These are phyloP conservation scores for Thermoascus crustaceus DNA, from an alignment of 2,329 filamentous ascomycete genomes.

Conservation along the genomic window DNA sequence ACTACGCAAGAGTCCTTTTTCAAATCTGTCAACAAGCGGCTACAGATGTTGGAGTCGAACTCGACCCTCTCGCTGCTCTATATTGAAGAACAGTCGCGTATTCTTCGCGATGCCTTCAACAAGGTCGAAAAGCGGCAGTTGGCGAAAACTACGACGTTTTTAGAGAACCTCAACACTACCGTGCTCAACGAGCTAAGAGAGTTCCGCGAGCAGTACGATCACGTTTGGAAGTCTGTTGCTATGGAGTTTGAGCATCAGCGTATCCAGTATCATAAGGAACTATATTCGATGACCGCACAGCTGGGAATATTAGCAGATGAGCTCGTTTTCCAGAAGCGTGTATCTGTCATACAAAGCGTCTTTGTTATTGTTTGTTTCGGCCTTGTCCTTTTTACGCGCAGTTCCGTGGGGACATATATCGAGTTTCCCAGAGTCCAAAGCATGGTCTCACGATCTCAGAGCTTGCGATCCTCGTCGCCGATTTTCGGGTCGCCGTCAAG, in stretches of 20 bases:
- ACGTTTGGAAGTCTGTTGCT: constrained; percentile 92
- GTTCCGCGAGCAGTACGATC: constrained; percentile 81
- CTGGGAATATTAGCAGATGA: constrained; percentile 91
- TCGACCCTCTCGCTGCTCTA: constrained; percentile 89
- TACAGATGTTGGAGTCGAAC: constrained; percentile 85
- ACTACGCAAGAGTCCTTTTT: constrained; percentile 97
- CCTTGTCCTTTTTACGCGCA: constrained; percentile 67
- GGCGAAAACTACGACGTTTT: constrained; percentile 70
- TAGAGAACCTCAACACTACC: constrained; percentile 78
- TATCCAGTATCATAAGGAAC: constrained; percentile 73
- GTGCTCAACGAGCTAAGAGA: constrained; percentile 72
- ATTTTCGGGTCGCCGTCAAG: constrained; percentile 26
- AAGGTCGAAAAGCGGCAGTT: constrained; percentile 83
- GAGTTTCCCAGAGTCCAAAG: constrained; percentile 40
- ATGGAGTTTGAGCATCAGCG: constrained; percentile 84
- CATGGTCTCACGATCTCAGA: constrained; percentile 39
- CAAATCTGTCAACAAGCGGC: constrained; percentile 87
- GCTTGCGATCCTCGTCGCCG: constrained; percentile 31
- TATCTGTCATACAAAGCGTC: constrained; percentile 85
- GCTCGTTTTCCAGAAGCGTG: constrained; percentile 72
- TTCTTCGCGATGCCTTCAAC: constrained; percentile 76
- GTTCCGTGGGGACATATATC: constrained; percentile 35
- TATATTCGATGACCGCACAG: constrained; percentile 69
- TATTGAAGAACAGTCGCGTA: constrained; percentile 89
- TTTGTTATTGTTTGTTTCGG: constrained; percentile 79